These are phyloP conservation scores for Agarophyton chilense DNA, from an alignment of 23 red algal genomes.

Conservation along the genomic window DNA sequence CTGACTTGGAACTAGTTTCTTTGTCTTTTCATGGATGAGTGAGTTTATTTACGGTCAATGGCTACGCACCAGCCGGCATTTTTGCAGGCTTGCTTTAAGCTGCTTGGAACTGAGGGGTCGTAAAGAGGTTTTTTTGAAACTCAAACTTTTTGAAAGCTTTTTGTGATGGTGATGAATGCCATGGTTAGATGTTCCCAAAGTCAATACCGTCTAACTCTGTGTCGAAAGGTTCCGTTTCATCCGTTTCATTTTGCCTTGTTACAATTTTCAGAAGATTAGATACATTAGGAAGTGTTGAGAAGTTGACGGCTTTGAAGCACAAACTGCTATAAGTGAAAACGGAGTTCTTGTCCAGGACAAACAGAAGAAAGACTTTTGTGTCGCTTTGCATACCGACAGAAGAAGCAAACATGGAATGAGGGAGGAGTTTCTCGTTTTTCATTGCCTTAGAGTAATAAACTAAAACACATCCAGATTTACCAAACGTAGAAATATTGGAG, in stretches of 20 bases:
- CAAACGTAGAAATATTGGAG: not conserved
- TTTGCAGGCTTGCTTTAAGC: not conserved
- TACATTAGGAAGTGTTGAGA: not conserved
- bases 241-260: not conserved
- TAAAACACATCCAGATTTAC: conserved; percentile 19
- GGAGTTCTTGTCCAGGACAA: too few species aligned
- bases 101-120: not conserved
- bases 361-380: too few species aligned
- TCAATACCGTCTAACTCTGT: not conserved
- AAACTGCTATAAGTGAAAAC: not conserved
- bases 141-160: not conserved
- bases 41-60: not conserved
- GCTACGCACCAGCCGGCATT: not conserved
- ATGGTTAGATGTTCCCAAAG: not conserved
- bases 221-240: not conserved
- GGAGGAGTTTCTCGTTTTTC: conserved; percentile 5
- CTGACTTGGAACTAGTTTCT: not conserved
- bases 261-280: not conserved
- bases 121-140: not conserved
- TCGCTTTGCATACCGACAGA: too few species aligned
- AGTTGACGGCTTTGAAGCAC: not conserved
- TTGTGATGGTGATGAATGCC: not conserved
- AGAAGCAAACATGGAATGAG: too few species aligned
- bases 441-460: not conserved
- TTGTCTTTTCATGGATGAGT: not conserved